Base-by-base conservation (phyloP, 495 filamentous ascomycete genomes). In the Penicillium bovifimosum region DNA sequence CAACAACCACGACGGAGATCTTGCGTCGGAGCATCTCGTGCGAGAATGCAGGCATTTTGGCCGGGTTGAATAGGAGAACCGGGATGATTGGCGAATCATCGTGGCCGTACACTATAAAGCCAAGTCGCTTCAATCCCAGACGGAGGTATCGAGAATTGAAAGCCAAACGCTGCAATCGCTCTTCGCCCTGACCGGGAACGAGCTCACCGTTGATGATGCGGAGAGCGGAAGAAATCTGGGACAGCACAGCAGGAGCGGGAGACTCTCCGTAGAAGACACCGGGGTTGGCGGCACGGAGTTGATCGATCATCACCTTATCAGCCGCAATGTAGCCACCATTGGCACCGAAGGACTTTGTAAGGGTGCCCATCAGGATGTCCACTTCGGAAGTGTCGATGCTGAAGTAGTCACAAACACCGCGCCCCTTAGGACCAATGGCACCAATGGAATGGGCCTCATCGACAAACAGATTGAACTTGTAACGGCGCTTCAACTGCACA, bases 131-230 rank as follows among this genome's bases (percentile, higher is more conserved):
- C 68, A 98, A 80, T 28, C 93, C 93, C 47, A 98, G 84, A 56
- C 93, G 90, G 18, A 98, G 88, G 67, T 98, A 98, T 26, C 93
- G 86, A 16, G 92, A 96, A 75, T 98, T 98, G 84, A 97, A 98
- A 50, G 93, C 92, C 58, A 98, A 85, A 53, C 93, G 87, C 71
- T 96, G 91, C 36, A 98, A 78, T 45, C 93, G 86, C 73, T 98
- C 93, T 65, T 97, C 90, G 47, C 93, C 93, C 71, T 98, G 91
- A 0, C 91, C 92, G 40, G 91, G 90, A 24, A 79, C 76, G 27
- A 96, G 66, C 35, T 97, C 95, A 36, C 93, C 93, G 34, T 76
- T 82, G 66, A 98, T 98, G 47, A 97, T 83, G 47, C 84, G 81
- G 29, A 98, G 80, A 10, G 92, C 84, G 9, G 84, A 82, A 27